Evolutionary conservation across 805 yeast genomes (phyloP).

Genomic region (Saturnispora quitensis): DNA sequence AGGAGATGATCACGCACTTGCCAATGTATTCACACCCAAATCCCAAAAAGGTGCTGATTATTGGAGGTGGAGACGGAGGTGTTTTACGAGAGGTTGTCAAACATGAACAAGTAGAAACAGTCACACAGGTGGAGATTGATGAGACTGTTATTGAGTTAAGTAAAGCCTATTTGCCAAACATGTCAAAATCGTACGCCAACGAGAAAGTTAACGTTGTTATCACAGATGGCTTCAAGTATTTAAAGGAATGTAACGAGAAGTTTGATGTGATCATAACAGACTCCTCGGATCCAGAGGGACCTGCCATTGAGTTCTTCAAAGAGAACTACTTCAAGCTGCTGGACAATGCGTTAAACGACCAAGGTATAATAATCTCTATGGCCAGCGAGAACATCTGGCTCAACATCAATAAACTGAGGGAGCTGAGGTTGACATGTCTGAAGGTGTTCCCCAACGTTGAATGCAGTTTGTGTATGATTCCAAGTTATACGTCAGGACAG

Average conservation of each 20-base stretch:
- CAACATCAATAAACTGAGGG: constrained; percentile 43
- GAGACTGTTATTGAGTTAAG: constrained; percentile 68
- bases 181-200: constrained; percentile 60
- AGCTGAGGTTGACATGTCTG: constrained; percentile 39
- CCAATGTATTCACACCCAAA: constrained; percentile 69
- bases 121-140: constrained; percentile 89
- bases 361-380: constrained; percentile 63
- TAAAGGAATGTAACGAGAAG: constrained; percentile 40
- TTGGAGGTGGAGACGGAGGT: constrained; percentile 99
- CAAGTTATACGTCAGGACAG: constrained; percentile 84
- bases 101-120: constrained; percentile 79
- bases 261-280: constrained; percentile 86
- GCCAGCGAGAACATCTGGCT: constrained; percentile 80
- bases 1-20: constrained; percentile 81
- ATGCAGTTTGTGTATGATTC: constrained; percentile 75
- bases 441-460: constrained; percentile 52
- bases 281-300: constrained; percentile 90
- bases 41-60: constrained; percentile 86
- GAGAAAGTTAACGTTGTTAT: constrained; percentile 58
- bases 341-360: constrained; percentile 47
- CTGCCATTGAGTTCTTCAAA: constrained; percentile 85
- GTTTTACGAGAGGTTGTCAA: constrained; percentile 91
- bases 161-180: constrained; percentile 62
- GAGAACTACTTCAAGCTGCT: constrained; percentile 64
- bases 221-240: constrained; percentile 76